phyloP scores from a whole-genome alignment of 1,139 yeast genomes.

The Yamadazyma triangularis region DNA sequence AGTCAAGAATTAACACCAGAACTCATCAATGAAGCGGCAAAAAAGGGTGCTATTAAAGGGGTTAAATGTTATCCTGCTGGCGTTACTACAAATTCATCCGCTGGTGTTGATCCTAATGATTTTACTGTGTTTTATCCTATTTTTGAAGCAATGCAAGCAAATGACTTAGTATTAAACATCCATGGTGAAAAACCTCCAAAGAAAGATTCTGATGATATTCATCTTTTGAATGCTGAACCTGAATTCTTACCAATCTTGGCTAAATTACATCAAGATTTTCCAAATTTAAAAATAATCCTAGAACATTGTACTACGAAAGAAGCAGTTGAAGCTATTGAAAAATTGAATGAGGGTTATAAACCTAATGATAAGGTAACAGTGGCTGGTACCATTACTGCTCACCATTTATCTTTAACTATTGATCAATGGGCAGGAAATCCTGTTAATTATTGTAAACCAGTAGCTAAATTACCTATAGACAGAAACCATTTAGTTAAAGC shows the following conservation, averaged over 20 bases:
- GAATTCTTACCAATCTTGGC: constrained; percentile 86
- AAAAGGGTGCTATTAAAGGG: constrained; percentile 66
- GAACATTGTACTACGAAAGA: constrained; percentile 95
- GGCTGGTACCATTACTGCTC: constrained; percentile 94
- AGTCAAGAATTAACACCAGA: constrained; percentile 80
- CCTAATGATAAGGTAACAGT: constrained; percentile 50
- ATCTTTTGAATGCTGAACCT: constrained; percentile 91
- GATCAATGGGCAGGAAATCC: constrained; percentile 98
- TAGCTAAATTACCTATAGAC: constrained; percentile 88
- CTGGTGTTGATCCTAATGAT: constrained; percentile 93
- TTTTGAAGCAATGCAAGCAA: constrained; percentile 80
- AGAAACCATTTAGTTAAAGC: constrained; percentile 76
- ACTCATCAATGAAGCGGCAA: constrained; percentile 74
- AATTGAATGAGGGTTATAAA: constrained; percentile 54
- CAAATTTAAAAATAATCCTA: constrained; percentile 76
- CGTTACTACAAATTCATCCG: constrained; percentile 89
- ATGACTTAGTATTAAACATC: constrained; percentile 71
- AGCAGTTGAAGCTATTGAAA: constrained; percentile 73
- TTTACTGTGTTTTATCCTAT: constrained; percentile 84
- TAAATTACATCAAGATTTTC: constrained; percentile 78
- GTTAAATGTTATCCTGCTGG: constrained; percentile 98
- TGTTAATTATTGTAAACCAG: constrained; percentile 94
- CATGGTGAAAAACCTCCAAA: constrained; percentile 94
- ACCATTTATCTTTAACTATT: constrained; percentile 80
- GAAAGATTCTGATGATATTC: constrained; percentile 51